Evolutionary conservation across 2,329 filamentous ascomycete genomes (phyloP).

Genomic region (Botrytis pseudocinerea): DNA sequence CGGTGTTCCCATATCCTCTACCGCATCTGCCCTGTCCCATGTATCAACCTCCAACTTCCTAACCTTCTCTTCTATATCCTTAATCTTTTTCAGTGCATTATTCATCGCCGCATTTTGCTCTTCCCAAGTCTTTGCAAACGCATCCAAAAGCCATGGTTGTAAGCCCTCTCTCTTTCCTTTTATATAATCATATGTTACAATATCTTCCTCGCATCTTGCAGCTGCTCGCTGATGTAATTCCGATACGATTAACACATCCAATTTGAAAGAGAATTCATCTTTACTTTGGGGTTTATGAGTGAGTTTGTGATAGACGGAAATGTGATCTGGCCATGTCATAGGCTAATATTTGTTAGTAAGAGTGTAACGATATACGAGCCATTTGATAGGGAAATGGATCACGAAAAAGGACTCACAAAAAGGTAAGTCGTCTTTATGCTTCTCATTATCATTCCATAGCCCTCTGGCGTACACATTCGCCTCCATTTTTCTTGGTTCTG

Average conservation of each 20-base stretch:
- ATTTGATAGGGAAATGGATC: background rate
- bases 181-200: slow-evolving; percentile 75
- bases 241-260: slow-evolving; percentile 69
- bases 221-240: slow-evolving; percentile 71
- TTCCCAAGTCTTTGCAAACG: slow-evolving; percentile 59
- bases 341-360: slow-evolving; percentile 49
- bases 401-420: slow-evolving; percentile 60
- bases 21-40: slow-evolving; percentile 71
- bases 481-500: slow-evolving; percentile 64
- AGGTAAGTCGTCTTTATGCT: slow-evolving; percentile 85
- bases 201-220: slow-evolving; percentile 74
- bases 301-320: slow-evolving; percentile 83
- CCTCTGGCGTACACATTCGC: slow-evolving; percentile 65
- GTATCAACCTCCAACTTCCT: slow-evolving; percentile 66
- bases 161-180: slow-evolving; percentile 57
- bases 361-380: background rate
- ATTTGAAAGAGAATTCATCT: slow-evolving; percentile 52
- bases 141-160: slow-evolving; percentile 60
- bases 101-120: slow-evolving; percentile 61
- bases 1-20: slow-evolving; percentile 63
- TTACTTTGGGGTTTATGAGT: slow-evolving; percentile 36
- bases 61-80: slow-evolving; percentile 63
- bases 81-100: slow-evolving; percentile 57
- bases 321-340: slow-evolving; percentile 77
- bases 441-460: slow-evolving; percentile 73